A percentile compares a stretch with the other conserved stretches of the same genome.
Evolutionary conservation across 2,329 filamentous ascomycete genomes (phyloP).

Genomic region (Sporothrix dimorphospora): DNA sequence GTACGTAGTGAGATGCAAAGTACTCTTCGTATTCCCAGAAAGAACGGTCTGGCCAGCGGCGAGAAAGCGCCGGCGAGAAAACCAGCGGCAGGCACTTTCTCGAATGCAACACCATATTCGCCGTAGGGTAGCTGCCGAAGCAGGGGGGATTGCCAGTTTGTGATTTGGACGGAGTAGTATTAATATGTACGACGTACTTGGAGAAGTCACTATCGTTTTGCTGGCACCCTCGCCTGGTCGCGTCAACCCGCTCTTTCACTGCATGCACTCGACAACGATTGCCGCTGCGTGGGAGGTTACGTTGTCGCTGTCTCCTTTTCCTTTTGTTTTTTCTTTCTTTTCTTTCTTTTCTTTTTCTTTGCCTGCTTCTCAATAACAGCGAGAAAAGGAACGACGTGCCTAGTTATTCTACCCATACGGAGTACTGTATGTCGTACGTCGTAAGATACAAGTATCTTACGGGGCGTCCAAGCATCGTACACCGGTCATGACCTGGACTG

Average conservation of each 20-base stretch:
- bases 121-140: constrained; percentile 7
- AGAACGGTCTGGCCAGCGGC: neutral
- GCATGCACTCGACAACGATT: neutral
- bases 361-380: neutral
- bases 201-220: neutral
- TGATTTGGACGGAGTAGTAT: neutral
- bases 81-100: neutral
- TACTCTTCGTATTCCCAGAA: too few species aligned
- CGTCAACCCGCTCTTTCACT: neutral
- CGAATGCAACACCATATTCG: neutral
- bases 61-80: neutral
- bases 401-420: too few species aligned
- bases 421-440: too few species aligned
- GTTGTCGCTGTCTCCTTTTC: neutral
- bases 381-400: constrained; percentile 16
- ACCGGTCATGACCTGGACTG: neutral
- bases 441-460: too few species aligned
- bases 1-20: too few species aligned
- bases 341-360: constrained; percentile 3
- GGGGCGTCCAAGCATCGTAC: neutral
- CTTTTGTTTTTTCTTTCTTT: neutral
- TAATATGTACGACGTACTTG: too few species aligned
- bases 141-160: neutral
- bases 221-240: neutral
- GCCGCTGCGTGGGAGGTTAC: too few species aligned